These are phyloP conservation scores for Sisymbrium altissimum DNA, from an alignment of 345 rosid species.

Conservation along the genomic window DNA sequence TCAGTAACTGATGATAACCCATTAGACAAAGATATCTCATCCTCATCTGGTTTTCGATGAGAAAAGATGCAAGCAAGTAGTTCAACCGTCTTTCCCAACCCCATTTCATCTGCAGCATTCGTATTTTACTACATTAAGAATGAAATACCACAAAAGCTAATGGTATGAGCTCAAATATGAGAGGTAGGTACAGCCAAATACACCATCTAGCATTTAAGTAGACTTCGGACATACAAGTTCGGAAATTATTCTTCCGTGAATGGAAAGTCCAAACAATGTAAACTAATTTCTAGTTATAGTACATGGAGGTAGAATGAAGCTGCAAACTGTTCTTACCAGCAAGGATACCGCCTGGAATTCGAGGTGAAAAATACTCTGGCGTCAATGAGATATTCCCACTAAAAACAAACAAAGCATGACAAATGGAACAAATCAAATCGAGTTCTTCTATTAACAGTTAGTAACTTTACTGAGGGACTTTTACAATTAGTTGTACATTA, in stretches of 20 bases:
- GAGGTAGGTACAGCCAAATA: constrained; percentile 1
- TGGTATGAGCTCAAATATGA: neutral
- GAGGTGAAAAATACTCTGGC: constrained; percentile 50
- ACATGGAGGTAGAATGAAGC: constrained; percentile 15
- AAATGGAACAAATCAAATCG: constrained; percentile 19
- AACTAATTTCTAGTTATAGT: neutral
- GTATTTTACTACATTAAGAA: constrained; percentile 26
- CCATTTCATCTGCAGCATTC: constrained; percentile 87
- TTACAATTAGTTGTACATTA: neutral
- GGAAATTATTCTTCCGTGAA: neutral
- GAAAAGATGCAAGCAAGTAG: constrained; percentile 86
- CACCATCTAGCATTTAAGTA: too few species aligned
- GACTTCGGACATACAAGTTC: neutral
- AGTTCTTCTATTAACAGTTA: constrained; percentile 15
- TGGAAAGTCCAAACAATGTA: neutral
- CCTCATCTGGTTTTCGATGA: constrained; percentile 51
- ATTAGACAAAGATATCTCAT: constrained; percentile 37
- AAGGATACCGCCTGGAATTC: constrained; percentile 86
- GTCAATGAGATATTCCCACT: constrained; percentile 79
- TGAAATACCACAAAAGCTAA: neutral
- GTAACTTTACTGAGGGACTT: constrained; percentile 1
- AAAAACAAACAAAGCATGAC: constrained; percentile 29
- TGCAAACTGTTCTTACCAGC: constrained; percentile 59
- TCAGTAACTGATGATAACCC: constrained; percentile 24
- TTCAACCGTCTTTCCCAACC: constrained; percentile 95